A percentile compares a stretch with the other conserved stretches of the same genome.
Conservation (phyloP, 257 asterid genomes). For the Solanum rostratum region DNA sequence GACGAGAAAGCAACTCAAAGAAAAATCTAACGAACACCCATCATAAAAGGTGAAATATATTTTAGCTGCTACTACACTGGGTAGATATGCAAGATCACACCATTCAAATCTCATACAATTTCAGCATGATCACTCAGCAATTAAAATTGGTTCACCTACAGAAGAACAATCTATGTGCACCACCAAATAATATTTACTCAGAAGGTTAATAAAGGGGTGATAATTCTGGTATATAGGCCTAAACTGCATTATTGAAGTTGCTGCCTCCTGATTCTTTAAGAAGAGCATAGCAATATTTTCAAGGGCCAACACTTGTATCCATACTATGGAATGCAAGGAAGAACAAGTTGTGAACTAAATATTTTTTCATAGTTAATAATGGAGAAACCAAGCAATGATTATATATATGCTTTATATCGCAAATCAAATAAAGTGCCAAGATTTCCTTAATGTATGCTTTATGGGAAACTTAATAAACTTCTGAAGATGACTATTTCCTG, state of each 20-base stretch:
- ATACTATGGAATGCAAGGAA: background rate
- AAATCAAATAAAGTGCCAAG: background rate
- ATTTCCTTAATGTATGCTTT: background rate
- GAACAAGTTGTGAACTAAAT: background rate
- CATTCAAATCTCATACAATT: background rate
- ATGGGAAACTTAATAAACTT: background rate
- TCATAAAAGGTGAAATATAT: background rate
- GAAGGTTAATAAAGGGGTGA: background rate
- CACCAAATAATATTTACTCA: background rate
- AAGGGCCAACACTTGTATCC: background rate
- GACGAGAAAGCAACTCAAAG: background rate
- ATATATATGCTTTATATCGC: background rate
- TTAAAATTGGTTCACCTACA: background rate
- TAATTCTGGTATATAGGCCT: background rate
- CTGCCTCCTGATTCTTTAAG: background rate
- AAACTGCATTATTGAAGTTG: background rate
- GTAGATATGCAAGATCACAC: background rate
- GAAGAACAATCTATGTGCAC: background rate
- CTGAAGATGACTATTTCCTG: background rate
- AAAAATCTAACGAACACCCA: background rate
- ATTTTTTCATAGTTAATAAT: background rate
- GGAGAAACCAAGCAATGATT: background rate
- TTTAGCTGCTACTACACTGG: background rate
- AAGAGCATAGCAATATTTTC: background rate
- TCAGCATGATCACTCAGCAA: background rate